These are phyloP conservation scores for Pseudotulostoma volvatum DNA, from an alignment of 495 filamentous ascomycete species.

Conservation along the genomic window DNA sequence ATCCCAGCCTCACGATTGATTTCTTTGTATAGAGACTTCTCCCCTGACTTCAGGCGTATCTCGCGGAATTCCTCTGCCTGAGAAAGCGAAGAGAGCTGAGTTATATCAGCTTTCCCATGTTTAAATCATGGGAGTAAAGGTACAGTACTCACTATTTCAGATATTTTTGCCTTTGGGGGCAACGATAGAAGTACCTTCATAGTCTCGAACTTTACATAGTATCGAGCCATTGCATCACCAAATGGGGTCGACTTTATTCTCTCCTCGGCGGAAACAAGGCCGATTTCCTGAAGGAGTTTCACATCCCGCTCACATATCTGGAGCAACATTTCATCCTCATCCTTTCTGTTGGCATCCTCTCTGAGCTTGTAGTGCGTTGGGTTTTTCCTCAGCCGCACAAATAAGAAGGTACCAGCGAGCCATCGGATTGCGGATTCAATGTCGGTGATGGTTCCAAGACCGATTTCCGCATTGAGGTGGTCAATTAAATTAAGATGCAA, in stretches of 20 bases:
- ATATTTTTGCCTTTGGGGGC: conserved; percentile 39
- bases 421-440: conserved; percentile 60
- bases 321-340: conserved; percentile 54
- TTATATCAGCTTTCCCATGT: too few species aligned
- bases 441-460: conserved; percentile 60
- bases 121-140: too few species aligned
- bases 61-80: conserved; percentile 69
- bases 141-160: conserved; percentile 62
- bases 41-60: conserved; percentile 53
- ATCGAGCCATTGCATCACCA: conserved; percentile 83
- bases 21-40: conserved; percentile 64
- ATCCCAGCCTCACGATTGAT: conserved; percentile 61
- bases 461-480: conserved; percentile 88
- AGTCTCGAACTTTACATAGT: conserved; percentile 79
- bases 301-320: conserved; percentile 72
- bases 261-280: conserved; percentile 36
- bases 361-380: conserved; percentile 63
- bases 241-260: conserved; percentile 54
- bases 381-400: conserved; percentile 64
- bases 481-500: conserved; percentile 81
- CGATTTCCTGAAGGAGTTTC: conserved; percentile 42
- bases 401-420: conserved; percentile 78
- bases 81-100: conserved; percentile 48
- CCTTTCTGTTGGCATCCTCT: conserved; percentile 34
- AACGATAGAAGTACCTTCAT: conserved; percentile 65